A percentile compares a stretch with the other conserved stretches of the same genome.
Evolutionary conservation across 129 eudicot genomes (phyloP).

Genomic region (Saussurea involucrata): DNA sequence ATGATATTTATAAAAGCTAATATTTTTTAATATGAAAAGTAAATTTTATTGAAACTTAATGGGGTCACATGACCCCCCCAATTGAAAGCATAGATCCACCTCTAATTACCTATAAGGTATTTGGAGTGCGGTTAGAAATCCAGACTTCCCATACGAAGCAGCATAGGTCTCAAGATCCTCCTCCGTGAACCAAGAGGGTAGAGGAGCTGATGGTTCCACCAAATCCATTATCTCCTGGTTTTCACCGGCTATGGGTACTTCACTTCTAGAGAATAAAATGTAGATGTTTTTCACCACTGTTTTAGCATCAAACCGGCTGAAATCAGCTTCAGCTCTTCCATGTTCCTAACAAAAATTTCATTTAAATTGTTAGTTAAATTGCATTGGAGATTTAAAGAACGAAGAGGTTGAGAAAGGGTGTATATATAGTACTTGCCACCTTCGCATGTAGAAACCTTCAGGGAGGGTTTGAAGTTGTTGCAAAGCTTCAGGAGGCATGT

Average conservation of each 20-base stretch:
- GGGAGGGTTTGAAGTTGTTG: conserved; percentile 15
- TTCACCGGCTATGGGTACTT: conserved; percentile 48
- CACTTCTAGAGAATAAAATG: conserved; percentile 48
- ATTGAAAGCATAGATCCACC: too few relatives aligned
- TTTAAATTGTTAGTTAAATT: background rate
- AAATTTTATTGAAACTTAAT: too few relatives aligned
- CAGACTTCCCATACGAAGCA: conserved; percentile 42
- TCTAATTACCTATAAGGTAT: conserved; percentile 57
- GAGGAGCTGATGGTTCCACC: conserved; percentile 45
- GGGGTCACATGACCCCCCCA: too few relatives aligned
- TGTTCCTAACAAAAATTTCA: conserved; percentile 31
- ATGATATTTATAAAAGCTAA: too few relatives aligned
- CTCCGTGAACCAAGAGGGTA: too few relatives aligned
- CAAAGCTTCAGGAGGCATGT: conserved; percentile 10
- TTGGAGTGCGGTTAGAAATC: conserved; percentile 48
- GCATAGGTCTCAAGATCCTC: conserved; percentile 17
- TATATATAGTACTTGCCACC: conserved; percentile 37
- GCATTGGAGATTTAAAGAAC: background rate
- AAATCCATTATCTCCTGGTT: conserved; percentile 57
- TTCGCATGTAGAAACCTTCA: conserved; percentile 42
- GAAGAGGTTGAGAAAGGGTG: background rate
- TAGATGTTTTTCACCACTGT: conserved; percentile 45
- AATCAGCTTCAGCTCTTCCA: conserved; percentile 63
- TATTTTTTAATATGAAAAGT: too few relatives aligned
- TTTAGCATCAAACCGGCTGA: conserved; percentile 41